Evolutionary conservation across 2,329 filamentous ascomycete species (phyloP).

Genomic region (Ceratocystis lukuohia): DNA sequence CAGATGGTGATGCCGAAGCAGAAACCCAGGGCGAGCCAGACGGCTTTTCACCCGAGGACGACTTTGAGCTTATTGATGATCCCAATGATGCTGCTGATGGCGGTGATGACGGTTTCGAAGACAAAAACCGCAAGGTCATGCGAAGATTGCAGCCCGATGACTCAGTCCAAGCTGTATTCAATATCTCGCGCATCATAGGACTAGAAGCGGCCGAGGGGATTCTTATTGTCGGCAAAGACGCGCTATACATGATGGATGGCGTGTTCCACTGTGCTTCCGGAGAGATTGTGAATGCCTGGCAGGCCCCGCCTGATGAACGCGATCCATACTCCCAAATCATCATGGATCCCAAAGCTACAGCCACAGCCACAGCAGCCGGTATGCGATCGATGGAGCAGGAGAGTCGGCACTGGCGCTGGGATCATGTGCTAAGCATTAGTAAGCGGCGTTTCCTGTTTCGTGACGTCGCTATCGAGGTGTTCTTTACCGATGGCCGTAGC

Average conservation of each 20-base stretch:
- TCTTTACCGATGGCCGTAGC: conserved; percentile 92
- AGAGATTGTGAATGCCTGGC: conserved; percentile 93
- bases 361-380: not conserved
- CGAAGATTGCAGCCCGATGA: conserved; percentile 81
- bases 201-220: conserved; percentile 89
- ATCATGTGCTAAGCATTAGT: conserved; percentile 85
- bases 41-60: conserved; percentile 51
- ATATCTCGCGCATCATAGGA: conserved; percentile 86
- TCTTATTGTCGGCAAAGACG: conserved; percentile 81
- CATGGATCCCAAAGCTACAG: conserved; percentile 36
- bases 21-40: not conserved
- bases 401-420: conserved; percentile 84
- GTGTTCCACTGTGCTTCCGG: conserved; percentile 91
- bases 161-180: conserved; percentile 84
- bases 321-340: conserved; percentile 95
- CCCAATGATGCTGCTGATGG: conserved; percentile 68
- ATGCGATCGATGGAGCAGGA: conserved; percentile 51
- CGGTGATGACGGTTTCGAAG: conserved; percentile 63
- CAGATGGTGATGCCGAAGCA: not conserved
- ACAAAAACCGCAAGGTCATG: conserved; percentile 98
- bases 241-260: conserved; percentile 87
- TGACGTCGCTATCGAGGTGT: conserved; percentile 91
- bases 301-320: conserved; percentile 80
- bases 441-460: conserved; percentile 91
- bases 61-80: conserved; percentile 91